Evolutionary conservation across 176 grass and related monocot species (phyloP), one percentile per base, ranked within the genome.

Genomic region (Guadua angustifolia): DNA sequence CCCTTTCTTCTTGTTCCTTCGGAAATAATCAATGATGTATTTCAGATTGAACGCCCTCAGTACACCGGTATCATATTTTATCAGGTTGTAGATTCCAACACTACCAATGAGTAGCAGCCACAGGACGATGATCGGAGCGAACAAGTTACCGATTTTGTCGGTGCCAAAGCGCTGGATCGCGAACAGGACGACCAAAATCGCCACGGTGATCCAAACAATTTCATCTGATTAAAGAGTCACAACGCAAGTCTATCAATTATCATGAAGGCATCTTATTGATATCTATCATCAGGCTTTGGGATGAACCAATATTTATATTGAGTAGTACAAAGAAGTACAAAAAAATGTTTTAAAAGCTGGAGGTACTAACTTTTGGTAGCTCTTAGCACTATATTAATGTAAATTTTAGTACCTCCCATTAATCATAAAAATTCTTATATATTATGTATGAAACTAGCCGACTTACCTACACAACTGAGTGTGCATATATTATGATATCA

Each of bases 11-110:
- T 71, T 70, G 46, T 81, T 89, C 74, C 69, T 68, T 59, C 67
- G 64, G 50, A 89, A 89, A 43, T 81, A 85, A 29, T 85, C 69
- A 4, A 89, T 17, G 1, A 85, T 85, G 71, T 89, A 76, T 51
- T 81, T 69, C 6, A 83, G 82, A 22, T 80, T 75, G 50, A 89
- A 76, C 14, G 88, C 82, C 4, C 53, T 47, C 57, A 81, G 18
- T 29, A 89, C 77, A 5, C 26, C 4, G 10, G 67, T 17, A 50
- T 89, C 82, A 25, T 81, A 69, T 66, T 81, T 85, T 6, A 85
- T 47, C 5, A 85, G 9, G 50, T 89, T 89, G 45, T 89, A 89
- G 9, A 76, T 38, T 11, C 88, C 82, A 39, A 89, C 79, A 22
- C 77, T 19, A 8, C 82, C 50, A 51, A 85, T 89, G 9, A 81